Conservation (phyloP, 75 land plant species). For the Cryptomeria japonica region DNA sequence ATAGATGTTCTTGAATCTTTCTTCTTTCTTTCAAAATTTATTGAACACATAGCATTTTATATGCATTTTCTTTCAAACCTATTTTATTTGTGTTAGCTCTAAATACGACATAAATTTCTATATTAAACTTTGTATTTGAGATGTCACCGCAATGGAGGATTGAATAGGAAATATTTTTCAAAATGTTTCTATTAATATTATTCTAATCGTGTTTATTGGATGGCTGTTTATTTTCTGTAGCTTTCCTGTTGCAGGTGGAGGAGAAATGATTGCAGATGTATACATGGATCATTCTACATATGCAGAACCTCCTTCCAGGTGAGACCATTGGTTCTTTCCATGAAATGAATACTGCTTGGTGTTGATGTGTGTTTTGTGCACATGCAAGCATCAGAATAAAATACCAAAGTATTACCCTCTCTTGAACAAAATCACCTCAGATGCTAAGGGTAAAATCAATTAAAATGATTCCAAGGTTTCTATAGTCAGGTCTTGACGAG, state of each 20-base stretch:
- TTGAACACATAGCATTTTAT: neutral
- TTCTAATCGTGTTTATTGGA: neutral
- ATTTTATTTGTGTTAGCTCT: neutral
- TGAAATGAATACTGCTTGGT: neutral
- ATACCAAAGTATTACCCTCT: too few relatives aligned
- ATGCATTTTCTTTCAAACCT: neutral
- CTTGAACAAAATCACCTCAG: too few relatives aligned
- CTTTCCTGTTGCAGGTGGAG: conserved; percentile 64
- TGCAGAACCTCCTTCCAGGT: conserved; percentile 96
- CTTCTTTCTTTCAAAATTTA: neutral
- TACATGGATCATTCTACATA: conserved; percentile 79
- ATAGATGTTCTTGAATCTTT: neutral
- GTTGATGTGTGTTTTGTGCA: too few relatives aligned
- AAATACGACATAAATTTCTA: neutral
- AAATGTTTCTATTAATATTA: neutral
- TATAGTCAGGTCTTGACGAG: too few relatives aligned
- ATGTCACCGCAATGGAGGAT: neutral
- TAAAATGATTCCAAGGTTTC: too few relatives aligned
- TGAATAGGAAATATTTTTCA: too few relatives aligned
- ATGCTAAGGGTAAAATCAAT: too few relatives aligned
- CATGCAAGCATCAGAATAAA: too few relatives aligned
- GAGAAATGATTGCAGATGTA: conserved; percentile 96
- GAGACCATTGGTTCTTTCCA: neutral
- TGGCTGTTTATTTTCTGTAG: neutral
- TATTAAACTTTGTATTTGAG: neutral